Conservation (phyloP, 208 protist genomes). For the Porcisia deanei region DNA sequence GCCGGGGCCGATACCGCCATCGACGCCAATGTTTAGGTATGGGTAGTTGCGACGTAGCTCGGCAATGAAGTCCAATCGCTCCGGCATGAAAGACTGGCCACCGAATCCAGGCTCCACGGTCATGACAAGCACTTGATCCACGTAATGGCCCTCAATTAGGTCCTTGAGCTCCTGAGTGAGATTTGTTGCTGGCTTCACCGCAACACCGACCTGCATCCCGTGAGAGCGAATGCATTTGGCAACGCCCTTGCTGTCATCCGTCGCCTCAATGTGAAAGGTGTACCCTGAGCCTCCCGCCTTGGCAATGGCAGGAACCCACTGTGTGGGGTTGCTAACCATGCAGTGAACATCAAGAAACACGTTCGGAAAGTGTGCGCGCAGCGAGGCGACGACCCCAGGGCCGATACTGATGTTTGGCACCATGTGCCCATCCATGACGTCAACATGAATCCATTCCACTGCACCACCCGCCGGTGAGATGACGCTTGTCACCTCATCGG, state of each 20-base stretch:
- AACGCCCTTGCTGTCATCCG: constrained; percentile 49
- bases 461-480: constrained; percentile 62
- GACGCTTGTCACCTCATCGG: constrained; percentile 80
- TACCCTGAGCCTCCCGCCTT: constrained; percentile 91
- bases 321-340: constrained; percentile 94
- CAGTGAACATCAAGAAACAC: constrained; percentile 96
- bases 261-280: constrained; percentile 97
- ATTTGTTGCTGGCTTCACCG: constrained; percentile 96
- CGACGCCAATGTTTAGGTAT: constrained; percentile 97
- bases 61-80: constrained; percentile 97
- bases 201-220: constrained; percentile 95
- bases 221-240: constrained; percentile 65
- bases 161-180: constrained; percentile 41
- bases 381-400: constrained; percentile 90
- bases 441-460: constrained; percentile 95
- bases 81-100: constrained; percentile 98
- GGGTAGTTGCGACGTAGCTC: constrained; percentile 84
- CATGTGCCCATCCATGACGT: constrained; percentile 98
- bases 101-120: constrained; percentile 99
- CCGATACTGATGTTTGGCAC: constrained; percentile 97
- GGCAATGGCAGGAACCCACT: constrained; percentile 89
- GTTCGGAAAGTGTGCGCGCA: constrained; percentile 80
- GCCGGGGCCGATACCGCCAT: constrained; percentile 95
- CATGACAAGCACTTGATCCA: constrained; percentile 98
- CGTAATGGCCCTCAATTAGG: constrained; percentile 78